phyloP scores from a whole-genome alignment of 176 grass and related monocot genomes.

The Secale cereale region DNA sequence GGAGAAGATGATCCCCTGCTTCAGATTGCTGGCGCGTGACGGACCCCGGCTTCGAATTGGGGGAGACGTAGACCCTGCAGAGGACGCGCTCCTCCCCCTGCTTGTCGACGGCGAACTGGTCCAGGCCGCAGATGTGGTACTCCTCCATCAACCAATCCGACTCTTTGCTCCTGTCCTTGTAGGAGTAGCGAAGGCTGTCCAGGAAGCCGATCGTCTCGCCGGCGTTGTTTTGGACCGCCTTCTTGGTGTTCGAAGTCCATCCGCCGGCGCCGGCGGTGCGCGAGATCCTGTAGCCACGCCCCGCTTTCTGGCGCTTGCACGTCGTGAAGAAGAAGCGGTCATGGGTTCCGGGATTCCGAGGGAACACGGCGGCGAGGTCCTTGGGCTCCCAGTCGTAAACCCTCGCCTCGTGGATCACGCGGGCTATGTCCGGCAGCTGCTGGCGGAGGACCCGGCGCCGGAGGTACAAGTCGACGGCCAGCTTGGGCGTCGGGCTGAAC shows the following conservation, averaged over 20 bases:
- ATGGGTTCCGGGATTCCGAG: background rate
- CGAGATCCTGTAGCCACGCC: background rate
- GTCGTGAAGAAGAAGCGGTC: constrained; percentile 5
- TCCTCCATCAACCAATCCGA: background rate
- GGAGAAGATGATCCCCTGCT: background rate
- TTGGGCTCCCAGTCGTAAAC: background rate
- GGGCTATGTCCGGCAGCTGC: background rate
- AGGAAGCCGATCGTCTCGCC: background rate
- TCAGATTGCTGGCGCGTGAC: background rate
- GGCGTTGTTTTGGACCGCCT: background rate
- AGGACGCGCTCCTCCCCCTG: background rate
- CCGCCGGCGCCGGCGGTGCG: background rate
- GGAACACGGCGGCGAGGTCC: background rate
- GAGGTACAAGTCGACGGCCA: background rate
- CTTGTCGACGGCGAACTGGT: background rate
- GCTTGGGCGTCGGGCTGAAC: background rate
- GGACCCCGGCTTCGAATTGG: no score
- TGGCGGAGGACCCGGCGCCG: background rate
- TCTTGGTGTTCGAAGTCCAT: background rate
- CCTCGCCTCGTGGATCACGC: background rate
- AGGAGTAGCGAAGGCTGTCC: background rate
- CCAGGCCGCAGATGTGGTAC: background rate
- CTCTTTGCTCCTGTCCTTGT: background rate
- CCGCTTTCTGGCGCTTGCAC: background rate
- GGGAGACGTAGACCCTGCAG: background rate